Percentiles rank a stretch among this genome's conserved stretches.
Conservation (phyloP, 2,329 filamentous ascomycete species). For the Dothidotthia symphoricarpi region DNA sequence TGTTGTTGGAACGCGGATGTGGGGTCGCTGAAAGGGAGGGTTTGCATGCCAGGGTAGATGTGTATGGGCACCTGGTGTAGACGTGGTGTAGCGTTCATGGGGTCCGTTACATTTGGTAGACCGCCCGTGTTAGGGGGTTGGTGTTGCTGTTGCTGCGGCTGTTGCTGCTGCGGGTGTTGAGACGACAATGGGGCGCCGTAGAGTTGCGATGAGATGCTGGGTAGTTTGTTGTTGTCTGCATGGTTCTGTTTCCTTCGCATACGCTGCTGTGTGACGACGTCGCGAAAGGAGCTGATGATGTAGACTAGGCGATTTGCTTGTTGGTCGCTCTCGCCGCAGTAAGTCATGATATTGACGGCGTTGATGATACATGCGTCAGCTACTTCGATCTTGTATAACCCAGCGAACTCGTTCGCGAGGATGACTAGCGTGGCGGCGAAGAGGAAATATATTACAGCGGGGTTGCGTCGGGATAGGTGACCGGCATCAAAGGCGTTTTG, state of each 20-base stretch:
- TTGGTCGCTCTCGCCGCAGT: slow-evolving; percentile 43
- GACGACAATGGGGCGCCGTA: slow-evolving; percentile 24
- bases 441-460: slow-evolving; percentile 44
- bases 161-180: slow-evolving; percentile 9
- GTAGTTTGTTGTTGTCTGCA: slow-evolving; percentile 22
- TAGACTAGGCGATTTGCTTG: slow-evolving; percentile 42
- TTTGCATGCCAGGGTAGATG: slow-evolving; percentile 40
- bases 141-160: slow-evolving; percentile 10
- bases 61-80: slow-evolving; percentile 38
- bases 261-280: slow-evolving; percentile 38
- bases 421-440: slow-evolving; percentile 44
- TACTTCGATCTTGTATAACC: slow-evolving; percentile 34
- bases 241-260: slow-evolving; percentile 27
- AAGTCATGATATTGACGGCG: slow-evolving; percentile 42
- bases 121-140: slow-evolving; percentile 2
- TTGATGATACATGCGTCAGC: slow-evolving; percentile 41
- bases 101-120: slow-evolving; percentile 12
- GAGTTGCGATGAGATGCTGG: slow-evolving; percentile 37
- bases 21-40: slow-evolving; percentile 22
- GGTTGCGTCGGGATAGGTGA: slow-evolving; percentile 42
- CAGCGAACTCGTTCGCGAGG: slow-evolving; percentile 43
- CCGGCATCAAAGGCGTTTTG: slow-evolving; percentile 45
- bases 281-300: slow-evolving; percentile 41
- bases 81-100: slow-evolving; percentile 18
- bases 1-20: slow-evolving; percentile 9